These are phyloP conservation scores for Nevesoporus exiguus DNA, from an alignment of 768 basidiomycete species.

Conservation along the genomic window DNA sequence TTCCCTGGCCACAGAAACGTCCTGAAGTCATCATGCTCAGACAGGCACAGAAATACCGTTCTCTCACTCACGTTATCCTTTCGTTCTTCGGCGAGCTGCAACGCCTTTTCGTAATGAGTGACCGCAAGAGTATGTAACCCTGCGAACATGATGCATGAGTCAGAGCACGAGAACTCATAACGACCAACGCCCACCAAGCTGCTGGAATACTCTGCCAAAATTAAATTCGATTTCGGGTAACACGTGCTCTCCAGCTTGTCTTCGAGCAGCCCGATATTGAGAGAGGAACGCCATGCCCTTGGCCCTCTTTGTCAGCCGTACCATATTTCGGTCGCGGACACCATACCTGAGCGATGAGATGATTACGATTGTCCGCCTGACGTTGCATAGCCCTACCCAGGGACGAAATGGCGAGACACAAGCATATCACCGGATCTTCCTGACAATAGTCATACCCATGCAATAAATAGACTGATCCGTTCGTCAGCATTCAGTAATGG, in stretches of 20 bases:
- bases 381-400: slow-evolving; percentile 89
- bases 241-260: slow-evolving; percentile 35
- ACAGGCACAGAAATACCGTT: too few relatives aligned
- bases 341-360: slow-evolving; percentile 49
- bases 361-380: slow-evolving; percentile 91
- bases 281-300: slow-evolving; percentile 84
- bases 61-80: slow-evolving; percentile 2
- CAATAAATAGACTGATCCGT: slow-evolving; percentile 64
- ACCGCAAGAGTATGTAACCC: slow-evolving; percentile 80
- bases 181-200: neutral
- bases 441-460: slow-evolving; percentile 85
- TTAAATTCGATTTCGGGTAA: slow-evolving; percentile 88
- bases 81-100: slow-evolving; percentile 53
- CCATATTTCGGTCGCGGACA: neutral
- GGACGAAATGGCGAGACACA: slow-evolving; percentile 80
- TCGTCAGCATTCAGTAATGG: neutral
- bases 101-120: slow-evolving; percentile 76
- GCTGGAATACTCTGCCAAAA: slow-evolving; percentile 79
- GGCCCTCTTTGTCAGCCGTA: neutral
- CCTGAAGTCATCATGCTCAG: slow-evolving; percentile 1
- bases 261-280: slow-evolving; percentile 69
- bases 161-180: neutral
- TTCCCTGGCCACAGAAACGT: slow-evolving; percentile 10
- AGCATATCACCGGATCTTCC: slow-evolving; percentile 80
- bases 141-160: slow-evolving; percentile 26